These are phyloP conservation scores for Penicillium decumbens DNA, from an alignment of 2,329 filamentous ascomycete species.

Conservation along the genomic window DNA sequence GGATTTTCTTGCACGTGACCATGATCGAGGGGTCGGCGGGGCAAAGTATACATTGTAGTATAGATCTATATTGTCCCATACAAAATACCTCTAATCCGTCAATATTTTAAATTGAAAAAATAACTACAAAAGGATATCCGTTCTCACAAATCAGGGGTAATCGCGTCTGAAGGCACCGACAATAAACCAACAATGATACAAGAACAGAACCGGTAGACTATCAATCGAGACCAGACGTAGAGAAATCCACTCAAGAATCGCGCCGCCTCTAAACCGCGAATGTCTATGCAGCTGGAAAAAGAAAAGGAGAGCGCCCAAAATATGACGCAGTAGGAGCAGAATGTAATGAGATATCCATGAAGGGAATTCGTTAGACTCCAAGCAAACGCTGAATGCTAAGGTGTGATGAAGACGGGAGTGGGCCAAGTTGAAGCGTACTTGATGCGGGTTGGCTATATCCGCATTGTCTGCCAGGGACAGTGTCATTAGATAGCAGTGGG, in stretches of 20 bases:
- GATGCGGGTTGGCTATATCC: background rate
- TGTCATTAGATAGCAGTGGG: constrained; percentile 8
- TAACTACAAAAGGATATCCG: background rate
- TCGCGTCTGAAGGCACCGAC: background rate
- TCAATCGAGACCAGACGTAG: background rate
- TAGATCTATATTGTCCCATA: background rate
- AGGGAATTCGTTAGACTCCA: constrained; percentile 26
- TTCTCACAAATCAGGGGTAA: background rate
- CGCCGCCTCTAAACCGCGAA: constrained; percentile 2
- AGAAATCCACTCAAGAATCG: background rate
- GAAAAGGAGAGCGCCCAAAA: constrained; percentile 14
- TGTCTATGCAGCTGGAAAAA: constrained; percentile 13
- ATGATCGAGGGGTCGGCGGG: constrained; percentile 1
- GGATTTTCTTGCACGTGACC: constrained; percentile 15
- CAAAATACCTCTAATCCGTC: background rate
- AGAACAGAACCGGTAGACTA: background rate
- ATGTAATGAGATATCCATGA: constrained; percentile 30
- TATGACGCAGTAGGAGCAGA: constrained; percentile 13
- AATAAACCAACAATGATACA: background rate
- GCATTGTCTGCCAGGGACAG: background rate
- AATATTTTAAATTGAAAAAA: background rate
- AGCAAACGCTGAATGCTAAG: constrained; percentile 33
- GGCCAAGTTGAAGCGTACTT: background rate
- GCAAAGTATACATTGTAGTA: background rate
- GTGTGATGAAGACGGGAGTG: constrained; percentile 13